Percentiles rank a stretch among this genome's conserved stretches.
Conservation (phyloP, 2,329 filamentous ascomycete genomes). For the Colletotrichum sp. region DNA sequence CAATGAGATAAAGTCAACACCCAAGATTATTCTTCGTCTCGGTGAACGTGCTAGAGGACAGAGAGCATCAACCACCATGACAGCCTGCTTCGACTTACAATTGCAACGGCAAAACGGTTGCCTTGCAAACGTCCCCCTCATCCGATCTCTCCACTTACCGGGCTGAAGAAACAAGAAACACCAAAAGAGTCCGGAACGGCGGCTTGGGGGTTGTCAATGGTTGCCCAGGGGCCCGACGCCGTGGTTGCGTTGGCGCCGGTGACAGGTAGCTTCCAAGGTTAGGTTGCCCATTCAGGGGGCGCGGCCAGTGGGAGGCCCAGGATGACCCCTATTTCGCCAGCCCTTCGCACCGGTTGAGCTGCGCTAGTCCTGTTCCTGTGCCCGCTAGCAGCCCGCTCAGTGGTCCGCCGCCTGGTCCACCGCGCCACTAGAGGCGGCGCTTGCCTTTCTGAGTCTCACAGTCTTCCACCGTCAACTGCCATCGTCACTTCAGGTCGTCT, state of each 20-base stretch:
- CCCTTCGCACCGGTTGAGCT: background rate
- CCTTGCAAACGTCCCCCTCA: background rate
- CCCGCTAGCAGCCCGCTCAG: background rate
- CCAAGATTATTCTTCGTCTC: background rate
- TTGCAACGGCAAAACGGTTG: background rate
- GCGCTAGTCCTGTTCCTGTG: slow-evolving; percentile 11
- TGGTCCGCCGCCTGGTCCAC: background rate
- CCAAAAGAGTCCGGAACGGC: background rate
- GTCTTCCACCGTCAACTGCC: background rate
- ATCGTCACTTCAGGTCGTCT: background rate
- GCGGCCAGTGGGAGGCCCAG: no score
- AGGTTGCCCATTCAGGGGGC: background rate
- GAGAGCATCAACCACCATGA: background rate
- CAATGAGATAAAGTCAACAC: background rate
- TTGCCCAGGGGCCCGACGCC: background rate
- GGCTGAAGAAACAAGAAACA: background rate
- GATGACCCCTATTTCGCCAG: no score
- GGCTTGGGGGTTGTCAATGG: background rate
- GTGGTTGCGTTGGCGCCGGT: slow-evolving; percentile 8
- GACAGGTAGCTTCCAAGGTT: background rate
- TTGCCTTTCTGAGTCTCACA: background rate
- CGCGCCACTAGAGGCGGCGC: background rate
- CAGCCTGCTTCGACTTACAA: background rate
- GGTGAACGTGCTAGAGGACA: background rate
- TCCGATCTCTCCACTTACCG: background rate